Percentiles rank a stretch among this genome's conserved stretches.
Conservation (phyloP, 2,329 filamentous ascomycete genomes). For the Knufia fluminis region DNA sequence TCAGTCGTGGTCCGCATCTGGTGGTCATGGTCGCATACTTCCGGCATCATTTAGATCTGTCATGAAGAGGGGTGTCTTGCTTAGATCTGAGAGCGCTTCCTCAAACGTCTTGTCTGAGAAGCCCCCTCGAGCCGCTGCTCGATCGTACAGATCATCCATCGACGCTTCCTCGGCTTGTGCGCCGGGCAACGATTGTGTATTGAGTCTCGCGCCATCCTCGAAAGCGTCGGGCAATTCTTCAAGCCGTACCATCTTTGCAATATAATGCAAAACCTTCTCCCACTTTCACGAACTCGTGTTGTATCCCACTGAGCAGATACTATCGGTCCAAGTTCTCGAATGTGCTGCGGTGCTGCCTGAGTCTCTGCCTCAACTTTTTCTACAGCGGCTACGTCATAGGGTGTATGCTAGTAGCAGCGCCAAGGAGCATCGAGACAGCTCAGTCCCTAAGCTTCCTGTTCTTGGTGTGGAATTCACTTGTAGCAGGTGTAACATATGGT, state of each 20-base stretch:
- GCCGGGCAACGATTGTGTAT: conserved; percentile 25
- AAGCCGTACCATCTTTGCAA: conserved; percentile 28
- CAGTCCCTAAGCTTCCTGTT: too few species aligned
- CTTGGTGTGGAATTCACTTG: too few species aligned
- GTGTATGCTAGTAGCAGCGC: not conserved
- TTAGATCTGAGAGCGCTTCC: conserved; percentile 55
- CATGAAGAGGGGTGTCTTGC: conserved; percentile 84
- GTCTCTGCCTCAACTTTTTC: too few species aligned
- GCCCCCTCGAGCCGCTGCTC: conserved; percentile 20
- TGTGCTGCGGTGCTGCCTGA: too few species aligned
- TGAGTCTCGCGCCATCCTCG: conserved; percentile 37
- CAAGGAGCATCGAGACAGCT: too few species aligned
- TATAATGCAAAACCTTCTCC: not conserved
- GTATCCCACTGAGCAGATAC: not conserved
- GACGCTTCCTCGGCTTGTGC: conserved; percentile 12
- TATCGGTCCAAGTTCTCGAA: too few species aligned
- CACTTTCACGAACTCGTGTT: not conserved
- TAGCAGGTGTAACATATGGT: too few species aligned
- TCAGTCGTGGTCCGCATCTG: conserved; percentile 8
- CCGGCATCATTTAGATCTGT: conserved; percentile 61
- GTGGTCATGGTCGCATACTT: conserved; percentile 16
- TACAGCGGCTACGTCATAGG: not conserved
- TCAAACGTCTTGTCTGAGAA: conserved; percentile 30
- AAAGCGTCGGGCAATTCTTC: conserved; percentile 45
- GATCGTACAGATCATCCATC: conserved; percentile 21